Conservation (phyloP, 73 alveolate species). For the Paramecium primaurelia region DNA sequence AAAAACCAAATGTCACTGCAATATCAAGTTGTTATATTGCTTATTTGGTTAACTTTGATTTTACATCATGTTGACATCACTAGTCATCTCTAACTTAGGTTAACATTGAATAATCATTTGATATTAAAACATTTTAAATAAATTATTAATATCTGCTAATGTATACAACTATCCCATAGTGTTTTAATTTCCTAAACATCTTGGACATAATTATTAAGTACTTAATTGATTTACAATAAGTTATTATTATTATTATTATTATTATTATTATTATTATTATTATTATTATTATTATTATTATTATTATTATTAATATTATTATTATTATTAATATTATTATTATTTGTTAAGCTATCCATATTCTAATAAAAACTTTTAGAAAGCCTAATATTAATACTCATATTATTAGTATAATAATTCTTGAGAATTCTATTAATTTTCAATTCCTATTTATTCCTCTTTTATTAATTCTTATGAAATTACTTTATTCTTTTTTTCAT, state of each 20-base stretch:
- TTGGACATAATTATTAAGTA: neutral
- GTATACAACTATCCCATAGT: neutral
- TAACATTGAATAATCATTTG: neutral
- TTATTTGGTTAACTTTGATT: neutral
- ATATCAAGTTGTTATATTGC: neutral
- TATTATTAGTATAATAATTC: neutral
- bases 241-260: no score
- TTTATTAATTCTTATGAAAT: neutral
- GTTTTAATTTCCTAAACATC: neutral
- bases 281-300: no score
- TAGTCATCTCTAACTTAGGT: neutral
- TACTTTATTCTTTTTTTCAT: neutral
- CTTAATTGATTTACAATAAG: neutral
- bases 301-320: no score
- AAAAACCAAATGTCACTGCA: neutral
- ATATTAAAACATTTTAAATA: neutral
- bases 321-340: neutral
- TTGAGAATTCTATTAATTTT: neutral
- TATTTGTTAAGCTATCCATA: neutral
- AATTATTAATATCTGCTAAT: neutral
- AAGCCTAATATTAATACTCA: neutral
- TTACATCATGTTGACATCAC: neutral
- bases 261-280: no score
- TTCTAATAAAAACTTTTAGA: neutral
- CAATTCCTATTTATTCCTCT: neutral